Evolutionary conservation across 495 filamentous ascomycete genomes (phyloP).

Genomic region (Chaetomium cochliodes): DNA sequence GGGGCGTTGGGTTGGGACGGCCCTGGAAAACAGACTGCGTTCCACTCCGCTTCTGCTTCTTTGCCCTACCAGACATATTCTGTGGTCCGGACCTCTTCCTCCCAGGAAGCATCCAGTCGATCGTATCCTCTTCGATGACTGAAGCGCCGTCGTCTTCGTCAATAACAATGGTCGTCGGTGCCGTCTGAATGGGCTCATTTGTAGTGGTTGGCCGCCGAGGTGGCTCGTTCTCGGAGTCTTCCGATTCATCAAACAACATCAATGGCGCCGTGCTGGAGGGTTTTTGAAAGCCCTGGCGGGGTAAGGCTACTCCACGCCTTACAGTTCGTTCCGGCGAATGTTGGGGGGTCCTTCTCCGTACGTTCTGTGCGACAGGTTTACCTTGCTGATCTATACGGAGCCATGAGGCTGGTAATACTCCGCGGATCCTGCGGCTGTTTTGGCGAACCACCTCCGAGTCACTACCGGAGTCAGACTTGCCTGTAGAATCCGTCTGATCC

Average conservation of each 20-base stretch:
- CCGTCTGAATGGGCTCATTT: not conserved
- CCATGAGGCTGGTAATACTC: constrained; percentile 90
- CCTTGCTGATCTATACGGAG: constrained; percentile 63
- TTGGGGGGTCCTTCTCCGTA: constrained; percentile 44
- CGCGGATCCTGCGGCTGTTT: constrained; percentile 61
- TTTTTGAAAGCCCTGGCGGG: constrained; percentile 32
- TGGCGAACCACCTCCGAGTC: constrained; percentile 47
- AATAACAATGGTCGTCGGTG: constrained; percentile 15
- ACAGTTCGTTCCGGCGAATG: constrained; percentile 33
- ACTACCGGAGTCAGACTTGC: constrained; percentile 37
- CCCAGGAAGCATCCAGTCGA: constrained; percentile 55
- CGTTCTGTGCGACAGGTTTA: constrained; percentile 32
- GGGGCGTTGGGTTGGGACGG: constrained; percentile 28
- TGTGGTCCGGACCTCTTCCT: constrained; percentile 35
- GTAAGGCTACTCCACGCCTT: constrained; percentile 58
- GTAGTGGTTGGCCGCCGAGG: not conserved
- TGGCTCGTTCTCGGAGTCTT: constrained; percentile 38
- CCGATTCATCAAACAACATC: constrained; percentile 52
- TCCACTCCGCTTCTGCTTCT: constrained; percentile 35
- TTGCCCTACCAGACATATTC: constrained; percentile 17
- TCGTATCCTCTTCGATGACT: constrained; percentile 52
- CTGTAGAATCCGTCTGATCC: constrained; percentile 16
- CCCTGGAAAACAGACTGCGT: constrained; percentile 32
- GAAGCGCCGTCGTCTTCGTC: constrained; percentile 41
- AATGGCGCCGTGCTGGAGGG: constrained; percentile 28